A percentile compares a stretch with the other conserved stretches of the same genome.
phyloP scores from a whole-genome alignment of 345 rosid species.

The Camelina sativa region DNA sequence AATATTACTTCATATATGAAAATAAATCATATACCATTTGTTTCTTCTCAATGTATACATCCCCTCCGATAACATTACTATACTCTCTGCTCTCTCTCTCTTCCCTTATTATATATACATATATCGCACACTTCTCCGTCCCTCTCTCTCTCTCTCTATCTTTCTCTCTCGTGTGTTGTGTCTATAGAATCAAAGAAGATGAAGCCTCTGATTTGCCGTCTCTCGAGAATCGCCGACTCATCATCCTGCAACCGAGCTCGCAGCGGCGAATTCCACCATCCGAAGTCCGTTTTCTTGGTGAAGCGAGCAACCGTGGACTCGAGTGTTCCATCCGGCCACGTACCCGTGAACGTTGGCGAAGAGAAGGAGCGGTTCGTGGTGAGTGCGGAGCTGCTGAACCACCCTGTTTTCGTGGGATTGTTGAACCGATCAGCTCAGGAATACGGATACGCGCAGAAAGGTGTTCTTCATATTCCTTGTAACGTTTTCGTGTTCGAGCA shows the following conservation, averaged over 20 bases:
- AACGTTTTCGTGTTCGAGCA: slow-evolving; percentile 76
- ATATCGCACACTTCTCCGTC: not conserved
- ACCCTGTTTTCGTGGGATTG: slow-evolving; percentile 68
- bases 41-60: no score
- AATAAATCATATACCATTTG: no score
- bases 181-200: slow-evolving; percentile 37
- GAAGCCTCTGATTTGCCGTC: slow-evolving; percentile 85
- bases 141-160: not conserved
- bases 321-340: slow-evolving; percentile 73
- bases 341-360: slow-evolving; percentile 93
- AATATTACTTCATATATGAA: no score
- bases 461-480: slow-evolving; percentile 91
- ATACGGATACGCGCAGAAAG: slow-evolving; percentile 92
- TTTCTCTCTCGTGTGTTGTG: no score
- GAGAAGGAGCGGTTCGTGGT: slow-evolving; percentile 88
- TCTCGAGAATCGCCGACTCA: slow-evolving; percentile 80
- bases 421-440: slow-evolving; percentile 85
- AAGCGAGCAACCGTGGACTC: slow-evolving; percentile 37
- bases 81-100: no score
- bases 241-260: slow-evolving; percentile 49
- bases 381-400: slow-evolving; percentile 79
- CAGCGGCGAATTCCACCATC: slow-evolving; percentile 32
- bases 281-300: not conserved
- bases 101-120: not conserved
- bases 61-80: no score